Evolutionary conservation across 202 grass and related monocot species (phyloP).

Genomic region (Elaeis oleifera): DNA sequence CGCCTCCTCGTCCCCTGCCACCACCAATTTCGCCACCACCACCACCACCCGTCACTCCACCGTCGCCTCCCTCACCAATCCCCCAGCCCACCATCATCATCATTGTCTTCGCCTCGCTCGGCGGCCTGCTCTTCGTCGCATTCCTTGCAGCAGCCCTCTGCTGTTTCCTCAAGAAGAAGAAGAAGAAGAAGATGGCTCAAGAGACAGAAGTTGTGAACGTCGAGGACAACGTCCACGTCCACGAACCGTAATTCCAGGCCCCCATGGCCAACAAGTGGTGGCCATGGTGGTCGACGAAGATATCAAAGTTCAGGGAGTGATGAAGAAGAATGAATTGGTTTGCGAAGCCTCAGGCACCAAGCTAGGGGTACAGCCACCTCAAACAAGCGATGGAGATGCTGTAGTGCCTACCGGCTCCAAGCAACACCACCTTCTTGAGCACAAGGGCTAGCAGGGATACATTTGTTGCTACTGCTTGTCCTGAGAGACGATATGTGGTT

Average conservation of each 20-base stretch:
- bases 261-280: constrained; percentile 3
- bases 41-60: background rate
- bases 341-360: background rate
- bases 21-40: background rate
- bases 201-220: background rate
- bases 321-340: background rate
- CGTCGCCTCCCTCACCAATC: background rate
- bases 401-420: too few relatives aligned
- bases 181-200: background rate
- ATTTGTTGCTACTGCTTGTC: too few relatives aligned
- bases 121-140: background rate
- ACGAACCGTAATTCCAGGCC: background rate
- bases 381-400: too few relatives aligned
- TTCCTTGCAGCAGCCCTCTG: background rate
- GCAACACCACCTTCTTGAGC: too few relatives aligned
- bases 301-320: background rate
- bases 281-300: constrained; percentile 4
- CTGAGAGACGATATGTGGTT: too few relatives aligned
- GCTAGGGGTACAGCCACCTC: too few relatives aligned
- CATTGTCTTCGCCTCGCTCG: background rate
- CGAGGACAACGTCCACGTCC: constrained; percentile 4
- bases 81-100: background rate
- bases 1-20: background rate
- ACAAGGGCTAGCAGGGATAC: too few relatives aligned
- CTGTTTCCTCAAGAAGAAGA: background rate